These are phyloP conservation scores for Lagenidium sp. DNA, from an alignment of 352 stramenopile species.

Conservation along the genomic window DNA sequence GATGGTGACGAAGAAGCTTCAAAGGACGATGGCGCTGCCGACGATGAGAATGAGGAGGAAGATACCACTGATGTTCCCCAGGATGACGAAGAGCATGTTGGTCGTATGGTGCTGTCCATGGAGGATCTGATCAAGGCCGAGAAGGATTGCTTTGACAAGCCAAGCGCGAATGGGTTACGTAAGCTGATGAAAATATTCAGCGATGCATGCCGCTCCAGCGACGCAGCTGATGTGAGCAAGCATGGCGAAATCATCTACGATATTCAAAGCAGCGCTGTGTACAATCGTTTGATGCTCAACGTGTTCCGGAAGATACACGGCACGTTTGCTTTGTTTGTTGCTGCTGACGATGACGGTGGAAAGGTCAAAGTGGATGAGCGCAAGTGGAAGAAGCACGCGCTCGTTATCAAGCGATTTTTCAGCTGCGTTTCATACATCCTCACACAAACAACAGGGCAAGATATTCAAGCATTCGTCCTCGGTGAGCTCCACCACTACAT, in stretches of 20 bases:
- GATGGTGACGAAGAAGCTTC: conserved; percentile 15
- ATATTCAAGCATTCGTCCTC: conserved; percentile 80
- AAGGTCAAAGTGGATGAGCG: conserved; percentile 55
- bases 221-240: conserved; percentile 65
- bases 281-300: conserved; percentile 94
- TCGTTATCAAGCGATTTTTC: conserved; percentile 90
- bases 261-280: conserved; percentile 91
- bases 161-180: conserved; percentile 82
- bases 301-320: conserved; percentile 87
- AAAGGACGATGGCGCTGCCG: neutral
- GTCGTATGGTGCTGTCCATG: conserved; percentile 69
- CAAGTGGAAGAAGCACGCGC: conserved; percentile 71
- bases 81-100: conserved; percentile 22
- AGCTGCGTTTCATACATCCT: conserved; percentile 90
- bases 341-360: conserved; percentile 16
- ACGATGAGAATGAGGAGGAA: conserved; percentile 7
- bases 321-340: conserved; percentile 78
- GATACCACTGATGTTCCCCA: too few species aligned
- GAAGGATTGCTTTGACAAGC: conserved; percentile 85
- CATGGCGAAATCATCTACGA: conserved; percentile 82
- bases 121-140: conserved; percentile 69
- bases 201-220: conserved; percentile 90
- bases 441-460: conserved; percentile 69
- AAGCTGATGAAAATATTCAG: conserved; percentile 92
- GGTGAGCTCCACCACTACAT: conserved; percentile 74